Conservation (phyloP, 345 rosid species). For the Hypericum androsaemum region DNA sequence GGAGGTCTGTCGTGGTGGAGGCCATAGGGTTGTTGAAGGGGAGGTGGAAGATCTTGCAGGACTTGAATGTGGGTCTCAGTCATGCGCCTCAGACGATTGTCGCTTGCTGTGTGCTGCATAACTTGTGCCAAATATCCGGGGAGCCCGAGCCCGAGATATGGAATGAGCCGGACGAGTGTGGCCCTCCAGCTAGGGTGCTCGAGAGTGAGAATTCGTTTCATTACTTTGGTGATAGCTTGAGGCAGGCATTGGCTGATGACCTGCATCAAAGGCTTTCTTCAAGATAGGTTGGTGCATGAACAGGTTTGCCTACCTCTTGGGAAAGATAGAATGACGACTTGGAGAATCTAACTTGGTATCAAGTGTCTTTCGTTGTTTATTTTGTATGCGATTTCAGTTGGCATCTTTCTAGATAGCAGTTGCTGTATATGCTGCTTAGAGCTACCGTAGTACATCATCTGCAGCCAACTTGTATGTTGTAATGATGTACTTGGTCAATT, state of each 20-base stretch:
- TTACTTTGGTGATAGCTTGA: conserved; percentile 68
- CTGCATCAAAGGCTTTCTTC: conserved; percentile 87
- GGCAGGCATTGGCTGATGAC: conserved; percentile 93
- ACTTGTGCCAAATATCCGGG: conserved; percentile 85
- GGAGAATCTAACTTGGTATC: conserved; percentile 17
- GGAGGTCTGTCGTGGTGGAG: conserved; percentile 85
- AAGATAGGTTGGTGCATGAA: conserved; percentile 36
- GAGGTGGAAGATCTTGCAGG: conserved; percentile 93
- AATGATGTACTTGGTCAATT: no score
- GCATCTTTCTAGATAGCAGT: conserved; percentile 5
- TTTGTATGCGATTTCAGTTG: neutral
- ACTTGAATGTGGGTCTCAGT: conserved; percentile 81
- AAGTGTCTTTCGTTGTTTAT: conserved; percentile 4
- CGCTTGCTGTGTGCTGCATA: conserved; percentile 96
- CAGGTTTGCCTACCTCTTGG: no score
- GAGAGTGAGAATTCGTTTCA: conserved; percentile 74
- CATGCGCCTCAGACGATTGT: conserved; percentile 96
- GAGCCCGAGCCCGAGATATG: conserved; percentile 89
- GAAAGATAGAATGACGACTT: conserved; percentile 7
- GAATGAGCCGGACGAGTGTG: conserved; percentile 84
- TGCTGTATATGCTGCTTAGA: conserved; percentile 7
- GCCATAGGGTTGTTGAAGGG: conserved; percentile 86
- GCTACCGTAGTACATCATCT: no score
- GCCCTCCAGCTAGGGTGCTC: conserved; percentile 52
- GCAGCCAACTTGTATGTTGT: no score